Conservation (phyloP, 495 filamentous ascomycete species). For the Tuber magnatum region DNA sequence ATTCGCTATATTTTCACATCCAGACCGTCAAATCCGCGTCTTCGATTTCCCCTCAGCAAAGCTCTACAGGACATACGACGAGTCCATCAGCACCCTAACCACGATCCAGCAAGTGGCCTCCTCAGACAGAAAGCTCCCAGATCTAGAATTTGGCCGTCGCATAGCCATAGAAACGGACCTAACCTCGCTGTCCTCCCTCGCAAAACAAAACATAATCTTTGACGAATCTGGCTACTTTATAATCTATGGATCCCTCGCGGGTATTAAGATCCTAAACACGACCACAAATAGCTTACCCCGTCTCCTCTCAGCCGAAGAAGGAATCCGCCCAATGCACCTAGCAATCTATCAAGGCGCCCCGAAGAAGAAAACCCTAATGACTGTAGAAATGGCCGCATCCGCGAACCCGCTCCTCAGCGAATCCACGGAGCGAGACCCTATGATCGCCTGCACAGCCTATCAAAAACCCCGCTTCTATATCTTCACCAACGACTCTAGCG, state of each 20-base stretch:
- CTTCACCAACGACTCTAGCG: slow-evolving; percentile 82
- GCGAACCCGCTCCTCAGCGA: slow-evolving; percentile 89
- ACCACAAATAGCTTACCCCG: slow-evolving; percentile 85
- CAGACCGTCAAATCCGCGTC: slow-evolving; percentile 82
- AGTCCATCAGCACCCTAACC: slow-evolving; percentile 74
- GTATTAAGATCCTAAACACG: slow-evolving; percentile 89
- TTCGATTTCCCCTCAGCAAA: slow-evolving; percentile 89
- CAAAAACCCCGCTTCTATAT: slow-evolving; percentile 95
- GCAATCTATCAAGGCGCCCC: slow-evolving; percentile 94
- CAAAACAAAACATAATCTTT: slow-evolving; percentile 75
- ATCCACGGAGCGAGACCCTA: slow-evolving; percentile 83
- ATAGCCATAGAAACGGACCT: slow-evolving; percentile 82
- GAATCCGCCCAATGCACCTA: slow-evolving; percentile 71
- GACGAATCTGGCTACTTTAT: slow-evolving; percentile 96
- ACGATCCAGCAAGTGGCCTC: slow-evolving; percentile 94
- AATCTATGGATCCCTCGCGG: slow-evolving; percentile 80
- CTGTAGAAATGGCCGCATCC: slow-evolving; percentile 95
- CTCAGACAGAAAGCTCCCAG: slow-evolving; percentile 66
- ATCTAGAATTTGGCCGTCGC: slow-evolving; percentile 84
- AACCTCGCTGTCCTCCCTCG: slow-evolving; percentile 51
- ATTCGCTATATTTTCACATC: slow-evolving; percentile 86
- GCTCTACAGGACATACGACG: slow-evolving; percentile 85
- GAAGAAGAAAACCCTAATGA: slow-evolving; percentile 80
- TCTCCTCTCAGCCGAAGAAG: slow-evolving; percentile 80
- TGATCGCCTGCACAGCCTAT: slow-evolving; percentile 73